Percentiles rank a stretch among this genome's conserved stretches.
Conservation (phyloP, 768 basidiomycete genomes). For the Amanita brunnescens region DNA sequence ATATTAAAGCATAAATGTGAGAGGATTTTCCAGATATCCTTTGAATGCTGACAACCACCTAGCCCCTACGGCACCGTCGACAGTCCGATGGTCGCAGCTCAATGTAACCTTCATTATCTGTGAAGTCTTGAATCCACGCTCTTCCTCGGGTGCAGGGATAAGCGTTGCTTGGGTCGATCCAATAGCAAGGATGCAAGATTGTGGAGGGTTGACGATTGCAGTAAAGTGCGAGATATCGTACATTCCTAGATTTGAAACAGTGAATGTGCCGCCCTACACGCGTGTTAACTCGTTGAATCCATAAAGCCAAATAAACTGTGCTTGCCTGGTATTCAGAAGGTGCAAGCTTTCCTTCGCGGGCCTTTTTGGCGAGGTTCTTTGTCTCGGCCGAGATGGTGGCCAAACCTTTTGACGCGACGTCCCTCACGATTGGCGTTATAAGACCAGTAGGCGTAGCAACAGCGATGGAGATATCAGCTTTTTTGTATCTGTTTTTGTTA, state of each 20-base stretch:
- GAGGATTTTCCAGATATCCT: slow-evolving; percentile 91
- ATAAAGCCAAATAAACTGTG: slow-evolving; percentile 6
- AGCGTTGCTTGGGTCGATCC: slow-evolving; percentile 82
- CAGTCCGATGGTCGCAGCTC: slow-evolving; percentile 90
- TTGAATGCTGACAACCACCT: slow-evolving; percentile 91
- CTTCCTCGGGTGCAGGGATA: slow-evolving; percentile 79
- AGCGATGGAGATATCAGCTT: slow-evolving; percentile 94
- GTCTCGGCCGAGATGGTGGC: slow-evolving; percentile 88
- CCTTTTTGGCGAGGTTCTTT: slow-evolving; percentile 89
- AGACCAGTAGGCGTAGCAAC: slow-evolving; percentile 94
- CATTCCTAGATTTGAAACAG: slow-evolving; percentile 99
- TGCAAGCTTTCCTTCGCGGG: slow-evolving; percentile 91
- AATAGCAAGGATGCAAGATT: slow-evolving; percentile 95
- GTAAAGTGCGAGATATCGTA: slow-evolving; percentile 92
- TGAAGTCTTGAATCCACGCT: slow-evolving; percentile 89
- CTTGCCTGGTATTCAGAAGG: slow-evolving; percentile 92
- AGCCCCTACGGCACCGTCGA: slow-evolving; percentile 94
- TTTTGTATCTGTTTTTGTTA: slow-evolving; percentile 63
- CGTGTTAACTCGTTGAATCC: background rate
- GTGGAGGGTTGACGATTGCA: slow-evolving; percentile 98
- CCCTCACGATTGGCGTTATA: slow-evolving; percentile 95
- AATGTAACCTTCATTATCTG: slow-evolving; percentile 95
- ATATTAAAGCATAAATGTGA: slow-evolving; percentile 89
- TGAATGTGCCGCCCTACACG: slow-evolving; percentile 88
- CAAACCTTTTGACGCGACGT: slow-evolving; percentile 88